These are phyloP conservation scores for Diophrys appendiculata DNA, from an alignment of 73 alveolate genomes.

Conservation along the genomic window DNA sequence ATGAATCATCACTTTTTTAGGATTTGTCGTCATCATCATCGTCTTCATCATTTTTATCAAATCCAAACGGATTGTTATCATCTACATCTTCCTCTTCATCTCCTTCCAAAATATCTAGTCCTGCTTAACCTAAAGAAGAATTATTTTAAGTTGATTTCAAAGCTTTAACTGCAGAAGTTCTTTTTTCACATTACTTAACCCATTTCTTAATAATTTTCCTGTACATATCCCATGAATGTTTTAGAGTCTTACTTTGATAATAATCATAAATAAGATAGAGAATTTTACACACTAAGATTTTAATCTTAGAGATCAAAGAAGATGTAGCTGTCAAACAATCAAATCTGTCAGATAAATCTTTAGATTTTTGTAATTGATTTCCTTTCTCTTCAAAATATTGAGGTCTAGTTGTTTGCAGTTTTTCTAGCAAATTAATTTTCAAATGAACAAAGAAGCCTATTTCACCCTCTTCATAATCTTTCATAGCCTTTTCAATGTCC, in stretches of 20 bases:
- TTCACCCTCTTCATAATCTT: background rate
- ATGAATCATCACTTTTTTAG: background rate
- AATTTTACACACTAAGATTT: background rate
- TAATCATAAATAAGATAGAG: background rate
- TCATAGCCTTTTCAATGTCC: background rate
- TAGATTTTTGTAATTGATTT: background rate
- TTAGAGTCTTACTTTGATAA: background rate
- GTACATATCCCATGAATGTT: background rate
- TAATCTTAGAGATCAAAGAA: background rate
- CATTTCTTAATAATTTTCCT: background rate
- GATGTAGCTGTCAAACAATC: background rate
- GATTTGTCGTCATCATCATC: background rate
- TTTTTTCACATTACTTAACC: background rate
- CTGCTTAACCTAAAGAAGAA: background rate
- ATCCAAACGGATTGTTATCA: background rate
- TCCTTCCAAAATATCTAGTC: background rate
- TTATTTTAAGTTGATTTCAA: background rate
- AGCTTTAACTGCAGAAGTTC: background rate
- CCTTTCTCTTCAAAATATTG: background rate
- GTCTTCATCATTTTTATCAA: background rate
- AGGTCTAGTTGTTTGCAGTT: background rate
- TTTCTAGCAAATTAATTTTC: background rate
- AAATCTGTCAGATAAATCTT: background rate
- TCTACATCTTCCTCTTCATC: background rate
- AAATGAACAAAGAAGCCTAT: background rate